These are phyloP conservation scores for Vanderwaltozyma verrucispora DNA, from an alignment of 805 yeast species.

Conservation along the genomic window DNA sequence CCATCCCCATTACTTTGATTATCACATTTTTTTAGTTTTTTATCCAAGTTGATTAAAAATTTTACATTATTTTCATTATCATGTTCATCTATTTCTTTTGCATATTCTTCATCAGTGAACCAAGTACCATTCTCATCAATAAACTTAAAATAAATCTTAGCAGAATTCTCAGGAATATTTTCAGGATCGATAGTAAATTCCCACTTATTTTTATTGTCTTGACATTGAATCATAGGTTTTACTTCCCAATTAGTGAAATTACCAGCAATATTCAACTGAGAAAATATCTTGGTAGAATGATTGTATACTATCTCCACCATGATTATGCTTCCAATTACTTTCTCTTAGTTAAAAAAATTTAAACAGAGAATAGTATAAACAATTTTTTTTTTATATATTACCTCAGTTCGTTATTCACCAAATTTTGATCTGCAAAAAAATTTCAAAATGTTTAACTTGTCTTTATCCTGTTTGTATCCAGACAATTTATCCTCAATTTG, in stretches of 20 bases:
- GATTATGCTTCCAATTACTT: not conserved
- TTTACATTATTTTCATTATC: constrained; percentile 32
- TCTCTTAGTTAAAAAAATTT: too few species aligned
- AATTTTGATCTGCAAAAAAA: too few species aligned
- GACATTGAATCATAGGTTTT: constrained; percentile 13
- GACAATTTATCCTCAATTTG: too few species aligned
- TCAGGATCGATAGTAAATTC: constrained; percentile 20
- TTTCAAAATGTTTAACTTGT: too few species aligned
- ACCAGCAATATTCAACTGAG: constrained; percentile 29
- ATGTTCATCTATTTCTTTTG: constrained; percentile 26
- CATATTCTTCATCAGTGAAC: constrained; percentile 23
- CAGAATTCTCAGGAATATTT: constrained; percentile 7
- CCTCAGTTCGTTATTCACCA: too few species aligned
- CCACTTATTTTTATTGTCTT: constrained; percentile 7
- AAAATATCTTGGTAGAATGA: constrained; percentile 12
- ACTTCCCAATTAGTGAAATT: constrained; percentile 30
- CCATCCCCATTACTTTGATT: not conserved
- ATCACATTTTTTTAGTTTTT: not conserved
- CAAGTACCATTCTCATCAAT: constrained; percentile 21
- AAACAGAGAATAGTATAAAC: too few species aligned
- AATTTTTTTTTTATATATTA: too few species aligned
- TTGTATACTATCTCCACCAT: constrained; percentile 9
- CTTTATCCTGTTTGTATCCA: too few species aligned
- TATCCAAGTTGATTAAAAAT: not conserved
- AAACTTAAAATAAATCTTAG: constrained; percentile 20